Conservation (phyloP, 2,329 filamentous ascomycete species). For the Botrytis deweyae region DNA sequence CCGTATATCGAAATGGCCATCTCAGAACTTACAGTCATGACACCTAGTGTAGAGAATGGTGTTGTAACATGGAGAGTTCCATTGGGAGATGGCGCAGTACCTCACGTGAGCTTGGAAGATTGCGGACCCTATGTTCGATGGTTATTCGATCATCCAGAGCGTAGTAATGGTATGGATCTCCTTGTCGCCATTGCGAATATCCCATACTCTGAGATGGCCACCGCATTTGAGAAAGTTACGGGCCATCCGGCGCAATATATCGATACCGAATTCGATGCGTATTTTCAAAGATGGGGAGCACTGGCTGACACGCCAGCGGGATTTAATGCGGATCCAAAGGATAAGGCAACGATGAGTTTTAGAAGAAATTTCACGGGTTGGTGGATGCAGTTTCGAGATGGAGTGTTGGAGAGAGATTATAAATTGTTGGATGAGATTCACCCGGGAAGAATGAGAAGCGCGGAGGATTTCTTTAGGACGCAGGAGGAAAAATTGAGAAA, state of each 20-base stretch:
- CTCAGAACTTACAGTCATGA: constrained; percentile 42
- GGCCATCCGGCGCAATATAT: constrained; percentile 45
- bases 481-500: constrained; percentile 42
- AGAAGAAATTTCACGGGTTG: constrained; percentile 52
- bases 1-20: constrained; percentile 50
- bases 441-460: constrained; percentile 48
- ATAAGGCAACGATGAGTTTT: constrained; percentile 43
- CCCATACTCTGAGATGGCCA: constrained; percentile 43
- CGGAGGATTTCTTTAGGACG: constrained; percentile 49
- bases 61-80: constrained; percentile 46
- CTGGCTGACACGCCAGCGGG: constrained; percentile 39
- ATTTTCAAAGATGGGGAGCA: constrained; percentile 34
- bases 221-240: constrained; percentile 46
- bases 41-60: constrained; percentile 43
- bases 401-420: constrained; percentile 49
- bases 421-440: constrained; percentile 52
- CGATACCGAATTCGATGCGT: constrained; percentile 41
- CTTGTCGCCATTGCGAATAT: constrained; percentile 47
- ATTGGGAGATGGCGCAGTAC: constrained; percentile 44
- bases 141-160: constrained; percentile 48
- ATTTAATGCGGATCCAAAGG: constrained; percentile 39
- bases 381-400: constrained; percentile 49
- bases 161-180: constrained; percentile 48
- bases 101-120: constrained; percentile 48
- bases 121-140: constrained; percentile 49